These are phyloP conservation scores for Penicillium glabrum DNA, from an alignment of 2,329 filamentous ascomycete genomes.

Conservation along the genomic window DNA sequence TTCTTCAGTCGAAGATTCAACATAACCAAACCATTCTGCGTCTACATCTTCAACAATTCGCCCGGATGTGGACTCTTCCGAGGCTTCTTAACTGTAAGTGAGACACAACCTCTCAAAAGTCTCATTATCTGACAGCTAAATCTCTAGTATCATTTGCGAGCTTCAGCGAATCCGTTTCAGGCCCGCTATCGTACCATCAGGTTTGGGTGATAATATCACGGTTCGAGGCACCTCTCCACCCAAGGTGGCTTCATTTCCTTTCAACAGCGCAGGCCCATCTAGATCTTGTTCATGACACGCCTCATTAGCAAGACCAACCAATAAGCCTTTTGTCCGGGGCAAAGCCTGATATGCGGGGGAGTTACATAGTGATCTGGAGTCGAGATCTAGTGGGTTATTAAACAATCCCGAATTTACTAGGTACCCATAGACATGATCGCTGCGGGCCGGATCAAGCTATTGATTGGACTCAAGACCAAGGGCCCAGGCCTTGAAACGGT, in stretches of 20 bases:
- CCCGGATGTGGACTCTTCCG: slow-evolving; percentile 19
- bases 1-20: slow-evolving; percentile 6
- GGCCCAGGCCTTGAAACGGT: too few relatives aligned
- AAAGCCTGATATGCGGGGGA: too few relatives aligned
- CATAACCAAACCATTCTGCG: slow-evolving; percentile 17
- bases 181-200: slow-evolving; percentile 9
- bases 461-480: too few relatives aligned
- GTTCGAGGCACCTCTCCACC: slow-evolving; percentile 17
- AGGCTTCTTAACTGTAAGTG: slow-evolving; percentile 6
- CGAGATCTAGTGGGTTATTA: too few relatives aligned
- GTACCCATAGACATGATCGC: too few relatives aligned
- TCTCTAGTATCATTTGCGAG: slow-evolving; percentile 9
- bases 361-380: too few relatives aligned
- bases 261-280: slow-evolving; percentile 1
- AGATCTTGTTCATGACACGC: not conserved
- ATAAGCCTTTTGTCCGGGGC: not conserved
- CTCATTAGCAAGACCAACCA: not conserved
- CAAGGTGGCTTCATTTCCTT: slow-evolving; percentile 15
- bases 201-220: slow-evolving; percentile 9
- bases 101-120: not conserved
- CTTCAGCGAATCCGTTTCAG: slow-evolving; percentile 10
- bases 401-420: too few relatives aligned
- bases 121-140: not conserved
- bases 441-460: too few relatives aligned
- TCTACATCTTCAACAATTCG: slow-evolving; percentile 26